These are phyloP conservation scores for Nitzschia palea DNA, from an alignment of 108 stramenopile genomes.

Conservation along the genomic window DNA sequence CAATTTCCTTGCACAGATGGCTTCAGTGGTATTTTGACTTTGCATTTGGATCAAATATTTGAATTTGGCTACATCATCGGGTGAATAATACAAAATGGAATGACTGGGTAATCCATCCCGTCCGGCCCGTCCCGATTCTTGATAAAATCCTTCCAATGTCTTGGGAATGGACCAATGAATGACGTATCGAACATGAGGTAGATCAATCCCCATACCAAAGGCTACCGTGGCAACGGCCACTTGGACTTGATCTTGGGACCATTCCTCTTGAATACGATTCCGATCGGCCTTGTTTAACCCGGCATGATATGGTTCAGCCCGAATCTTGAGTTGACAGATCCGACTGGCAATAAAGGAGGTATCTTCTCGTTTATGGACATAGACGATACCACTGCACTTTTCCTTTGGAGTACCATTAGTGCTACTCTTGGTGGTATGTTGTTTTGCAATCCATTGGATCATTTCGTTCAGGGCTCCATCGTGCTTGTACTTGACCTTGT, in stretches of 20 bases:
- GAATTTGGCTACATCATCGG: slow-evolving; percentile 74
- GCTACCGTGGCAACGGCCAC: slow-evolving; percentile 77
- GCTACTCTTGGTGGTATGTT: slow-evolving; percentile 41
- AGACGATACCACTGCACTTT: slow-evolving; percentile 87
- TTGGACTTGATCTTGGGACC: slow-evolving; percentile 55
- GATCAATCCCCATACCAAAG: slow-evolving; percentile 95
- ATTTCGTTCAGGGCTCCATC: slow-evolving; percentile 58
- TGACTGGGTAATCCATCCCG: slow-evolving; percentile 76
- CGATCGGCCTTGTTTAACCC: slow-evolving; percentile 69
- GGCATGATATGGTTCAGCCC: slow-evolving; percentile 55
- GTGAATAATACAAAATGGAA: slow-evolving; percentile 81
- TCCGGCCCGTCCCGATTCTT: slow-evolving; percentile 89
- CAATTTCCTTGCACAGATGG: slow-evolving; percentile 37
- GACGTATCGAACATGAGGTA: slow-evolving; percentile 84
- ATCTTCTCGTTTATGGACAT: slow-evolving; percentile 93
- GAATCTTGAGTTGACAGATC: slow-evolving; percentile 17
- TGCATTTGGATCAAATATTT: slow-evolving; percentile 57
- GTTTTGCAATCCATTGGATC: slow-evolving; percentile 45
- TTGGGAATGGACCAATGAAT: slow-evolving; percentile 89
- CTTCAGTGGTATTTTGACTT: slow-evolving; percentile 19
- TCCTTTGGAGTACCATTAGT: neutral
- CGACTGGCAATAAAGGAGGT: slow-evolving; percentile 46
- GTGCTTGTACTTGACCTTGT: slow-evolving; percentile 75
- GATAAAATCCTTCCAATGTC: slow-evolving; percentile 86
- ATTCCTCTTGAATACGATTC: slow-evolving; percentile 50